These are phyloP conservation scores for Sporothrix inflata DNA, from an alignment of 2,329 filamentous ascomycete species.

Conservation along the genomic window DNA sequence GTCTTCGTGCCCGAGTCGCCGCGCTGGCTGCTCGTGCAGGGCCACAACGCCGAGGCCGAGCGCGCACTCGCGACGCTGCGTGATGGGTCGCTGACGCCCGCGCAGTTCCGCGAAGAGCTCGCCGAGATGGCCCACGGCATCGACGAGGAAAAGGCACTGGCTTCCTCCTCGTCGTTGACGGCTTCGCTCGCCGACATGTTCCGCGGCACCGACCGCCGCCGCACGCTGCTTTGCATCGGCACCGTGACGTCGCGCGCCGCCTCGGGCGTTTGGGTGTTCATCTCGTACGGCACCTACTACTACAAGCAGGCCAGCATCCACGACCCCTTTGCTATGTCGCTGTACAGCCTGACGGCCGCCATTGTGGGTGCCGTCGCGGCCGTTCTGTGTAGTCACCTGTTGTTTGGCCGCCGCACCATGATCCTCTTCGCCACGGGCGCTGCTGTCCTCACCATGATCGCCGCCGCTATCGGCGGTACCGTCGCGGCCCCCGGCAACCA, in stretches of 20 bases:
- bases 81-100: constrained; percentile 37
- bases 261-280: constrained; percentile 39
- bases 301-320: constrained; percentile 37
- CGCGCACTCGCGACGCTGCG: constrained; percentile 46
- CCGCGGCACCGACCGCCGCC: constrained; percentile 36
- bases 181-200: constrained; percentile 34
- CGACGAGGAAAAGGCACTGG: constrained; percentile 35
- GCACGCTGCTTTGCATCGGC: constrained; percentile 35
- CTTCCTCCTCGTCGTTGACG: constrained; percentile 17
- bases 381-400: constrained; percentile 34
- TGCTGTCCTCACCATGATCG: constrained; percentile 34
- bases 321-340: constrained; percentile 34
- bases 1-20: constrained; percentile 51
- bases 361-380: constrained; percentile 33
- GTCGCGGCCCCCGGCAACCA: constrained; percentile 31
- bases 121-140: constrained; percentile 36
- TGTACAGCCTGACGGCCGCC: constrained; percentile 33
- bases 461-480: constrained; percentile 34
- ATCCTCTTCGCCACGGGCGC: constrained; percentile 35
- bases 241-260: constrained; percentile 37
- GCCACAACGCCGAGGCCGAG: constrained; percentile 49
- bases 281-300: constrained; percentile 39
- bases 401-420: constrained; percentile 36
- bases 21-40: constrained; percentile 53
- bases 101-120: constrained; percentile 35